Evolutionary conservation across 2,329 filamentous ascomycete species (phyloP), one percentile per base, ranked within the genome.

Genomic region (Metarhizium album): DNA sequence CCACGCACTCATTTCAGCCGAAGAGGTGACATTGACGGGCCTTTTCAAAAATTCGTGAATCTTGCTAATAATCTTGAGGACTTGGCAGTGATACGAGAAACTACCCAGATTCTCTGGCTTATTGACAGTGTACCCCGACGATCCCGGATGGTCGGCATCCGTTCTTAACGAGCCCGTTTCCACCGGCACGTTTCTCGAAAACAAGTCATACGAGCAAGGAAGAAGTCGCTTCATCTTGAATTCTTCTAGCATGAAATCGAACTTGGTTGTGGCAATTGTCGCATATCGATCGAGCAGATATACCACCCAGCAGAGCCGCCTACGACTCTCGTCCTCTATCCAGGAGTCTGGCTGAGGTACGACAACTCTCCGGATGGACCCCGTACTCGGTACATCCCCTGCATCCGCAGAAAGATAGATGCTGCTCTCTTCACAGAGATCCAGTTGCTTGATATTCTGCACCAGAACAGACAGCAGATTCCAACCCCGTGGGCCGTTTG

Each of bases 51-150:
- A 73, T 40, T 67, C 63, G 55, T 73, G 70, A 1, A 73, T 65
- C n/a, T 63, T 65, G 54, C 67, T 71, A 2, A 73, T 55, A 16
- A 72, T 71, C 2, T 67, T 61, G 9, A 72, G 56, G n/a, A 73
- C 69, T 48, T 72, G 67, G 55, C 70, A 72, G 48, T 73, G 70
- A 14, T 73, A 70, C 0, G 70, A 70, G 51, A 73, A 73, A 50
- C 69, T 72, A 9, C 70, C 70, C 0, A 73, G 61, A 31, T 72
- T 72, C 47, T 72, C 70, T 0, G 68, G 63, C 27, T 64, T 67
- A 54, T 69, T 67, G 18, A 70, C 58, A 3, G 63, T 56, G 45
- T 62, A 66, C 9, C 57, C 56, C 1, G 56, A 55, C 0, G 53
- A 53, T 3, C 59, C 59, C 13, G 61, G 60, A 7, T 59, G 59